A percentile compares a stretch with the other conserved stretches of the same genome.
These are phyloP conservation scores for Gentiana straminea DNA, from an alignment of 257 asterid species.

Conservation along the genomic window DNA sequence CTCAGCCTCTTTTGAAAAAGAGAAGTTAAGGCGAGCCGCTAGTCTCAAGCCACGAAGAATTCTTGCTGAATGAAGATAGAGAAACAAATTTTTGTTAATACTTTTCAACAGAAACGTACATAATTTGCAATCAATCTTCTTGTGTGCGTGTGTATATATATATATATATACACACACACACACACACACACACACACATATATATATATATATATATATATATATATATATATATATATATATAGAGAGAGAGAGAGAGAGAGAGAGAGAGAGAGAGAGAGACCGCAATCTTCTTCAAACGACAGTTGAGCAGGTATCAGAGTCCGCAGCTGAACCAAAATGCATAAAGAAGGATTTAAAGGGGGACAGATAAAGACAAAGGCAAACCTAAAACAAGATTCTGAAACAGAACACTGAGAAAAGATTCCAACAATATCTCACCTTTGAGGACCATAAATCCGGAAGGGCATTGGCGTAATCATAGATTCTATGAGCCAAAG, in stretches of 20 bases:
- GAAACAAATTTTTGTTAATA: conserved; percentile 18
- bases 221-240: not conserved
- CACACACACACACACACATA: too few relatives aligned
- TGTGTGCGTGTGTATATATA: conserved; percentile 27
- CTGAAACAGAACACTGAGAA: not conserved
- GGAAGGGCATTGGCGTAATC: conserved; percentile 66
- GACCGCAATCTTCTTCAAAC: conserved; percentile 81
- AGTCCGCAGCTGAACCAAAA: conserved; percentile 56
- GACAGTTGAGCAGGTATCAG: conserved; percentile 65
- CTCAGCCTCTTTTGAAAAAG: conserved; percentile 67
- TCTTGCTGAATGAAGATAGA: conserved; percentile 48
- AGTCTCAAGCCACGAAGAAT: conserved; percentile 91
- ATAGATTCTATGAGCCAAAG: conserved; percentile 44
- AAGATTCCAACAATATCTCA: conserved; percentile 20
- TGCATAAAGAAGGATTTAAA: too few relatives aligned
- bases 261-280: conserved; percentile 15
- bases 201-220: conserved; percentile 8
- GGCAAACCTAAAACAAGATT: not conserved
- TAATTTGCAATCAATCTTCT: not conserved
- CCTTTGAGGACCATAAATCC: conserved; percentile 69
- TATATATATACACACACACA: conserved; percentile 24
- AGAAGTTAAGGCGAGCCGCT: conserved; percentile 82
- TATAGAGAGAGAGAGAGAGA: too few relatives aligned
- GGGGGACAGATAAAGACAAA: not conserved
- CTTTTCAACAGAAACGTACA: conserved; percentile 2